phyloP scores from a whole-genome alignment of 306 rosid genomes.

The Fragaria iinumae region DNA sequence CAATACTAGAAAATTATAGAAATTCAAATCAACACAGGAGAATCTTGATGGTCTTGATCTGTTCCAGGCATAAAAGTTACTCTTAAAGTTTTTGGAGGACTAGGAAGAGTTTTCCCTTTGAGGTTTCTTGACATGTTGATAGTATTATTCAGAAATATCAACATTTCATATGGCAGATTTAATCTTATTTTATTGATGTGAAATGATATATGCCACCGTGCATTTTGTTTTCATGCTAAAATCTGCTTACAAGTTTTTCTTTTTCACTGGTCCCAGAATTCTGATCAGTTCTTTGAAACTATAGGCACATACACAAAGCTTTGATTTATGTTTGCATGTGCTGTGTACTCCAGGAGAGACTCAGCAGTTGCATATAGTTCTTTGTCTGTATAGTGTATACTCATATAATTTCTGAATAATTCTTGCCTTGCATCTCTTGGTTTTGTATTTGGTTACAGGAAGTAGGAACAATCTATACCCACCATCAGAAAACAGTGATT shows the following conservation, averaged over 20 bases:
- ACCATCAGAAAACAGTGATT: slow-evolving; percentile 92
- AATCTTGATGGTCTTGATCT: not conserved
- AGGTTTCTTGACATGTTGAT: not conserved
- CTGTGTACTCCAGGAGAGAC: not conserved
- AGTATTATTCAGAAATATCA: not conserved
- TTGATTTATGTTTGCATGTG: not conserved
- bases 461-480: slow-evolving; percentile 83
- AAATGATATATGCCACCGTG: not conserved
- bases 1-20: not conserved
- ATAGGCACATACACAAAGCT: not conserved
- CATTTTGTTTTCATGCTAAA: not conserved
- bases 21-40: too few species aligned
- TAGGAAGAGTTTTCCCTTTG: not conserved
- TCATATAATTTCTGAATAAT: not conserved
- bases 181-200: not conserved
- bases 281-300: not conserved
- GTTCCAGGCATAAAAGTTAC: not conserved
- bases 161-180: not conserved
- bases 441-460: slow-evolving; percentile 45
- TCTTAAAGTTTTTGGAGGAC: not conserved
- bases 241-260: not conserved
- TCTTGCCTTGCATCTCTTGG: slow-evolving; percentile 13
- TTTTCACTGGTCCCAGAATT: not conserved
- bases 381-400: not conserved
- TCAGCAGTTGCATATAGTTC: not conserved